Conservation (phyloP, 1,284 basidiomycete species). For the Austroboletus niveus region DNA sequence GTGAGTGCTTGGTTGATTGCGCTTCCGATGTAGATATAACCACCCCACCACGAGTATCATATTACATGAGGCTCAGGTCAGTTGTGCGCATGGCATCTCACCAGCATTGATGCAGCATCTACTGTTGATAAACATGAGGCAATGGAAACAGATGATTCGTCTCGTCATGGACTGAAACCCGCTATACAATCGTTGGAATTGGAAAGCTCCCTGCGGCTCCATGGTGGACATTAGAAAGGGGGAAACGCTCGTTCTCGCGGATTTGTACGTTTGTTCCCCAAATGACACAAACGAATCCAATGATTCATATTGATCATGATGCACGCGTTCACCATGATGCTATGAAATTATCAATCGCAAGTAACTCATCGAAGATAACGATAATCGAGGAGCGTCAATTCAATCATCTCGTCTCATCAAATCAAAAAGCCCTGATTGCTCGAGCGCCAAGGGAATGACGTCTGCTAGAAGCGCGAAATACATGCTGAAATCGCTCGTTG, state of each 20-base stretch:
- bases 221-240: conserved; percentile 1
- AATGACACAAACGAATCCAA: not conserved
- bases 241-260: not conserved
- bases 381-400: not conserved
- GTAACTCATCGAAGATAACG: not conserved
- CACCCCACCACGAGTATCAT: conserved; percentile 11
- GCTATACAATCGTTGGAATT: conserved; percentile 5
- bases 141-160: conserved; percentile 4
- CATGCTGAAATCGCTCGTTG: conserved; percentile 7
- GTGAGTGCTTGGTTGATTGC: conserved; percentile 14
- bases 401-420: conserved; percentile 20
- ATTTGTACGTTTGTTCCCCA: conserved; percentile 19
- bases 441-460: conserved; percentile 5
- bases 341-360: conserved; percentile 4
- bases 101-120: conserved; percentile 16
- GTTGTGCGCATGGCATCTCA: conserved; percentile 22
- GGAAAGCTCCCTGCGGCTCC: conserved; percentile 21
- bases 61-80: conserved; percentile 30
- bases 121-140: conserved; percentile 26
- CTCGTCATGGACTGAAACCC: not conserved
- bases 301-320: conserved; percentile 9
- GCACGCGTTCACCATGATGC: conserved; percentile 26
- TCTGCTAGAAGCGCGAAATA: conserved; percentile 11
- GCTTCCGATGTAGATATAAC: conserved; percentile 29
- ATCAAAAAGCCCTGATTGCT: conserved; percentile 22